phyloP scores from a whole-genome alignment of 495 filamentous ascomycete genomes.

The Hypomontagnella monticulosa region DNA sequence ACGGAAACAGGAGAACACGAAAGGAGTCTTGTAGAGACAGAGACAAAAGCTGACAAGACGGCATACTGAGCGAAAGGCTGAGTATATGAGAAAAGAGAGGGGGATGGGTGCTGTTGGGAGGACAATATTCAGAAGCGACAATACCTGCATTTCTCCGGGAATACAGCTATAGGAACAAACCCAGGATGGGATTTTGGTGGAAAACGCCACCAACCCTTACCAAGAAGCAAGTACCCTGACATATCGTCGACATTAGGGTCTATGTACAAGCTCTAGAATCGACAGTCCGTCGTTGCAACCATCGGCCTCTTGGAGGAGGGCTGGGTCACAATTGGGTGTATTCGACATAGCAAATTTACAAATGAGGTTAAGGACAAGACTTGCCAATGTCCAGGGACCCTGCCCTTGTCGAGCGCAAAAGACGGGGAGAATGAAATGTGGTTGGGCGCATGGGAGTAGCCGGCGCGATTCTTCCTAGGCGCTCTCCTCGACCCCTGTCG shows the following conservation, averaged over 20 bases:
- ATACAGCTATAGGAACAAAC: constrained; percentile 21
- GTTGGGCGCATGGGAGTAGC: constrained; percentile 39
- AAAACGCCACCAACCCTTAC: constrained; percentile 13
- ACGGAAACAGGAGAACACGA: constrained; percentile 9
- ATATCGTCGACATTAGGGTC: constrained; percentile 18
- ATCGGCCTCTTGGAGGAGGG: constrained; percentile 33
- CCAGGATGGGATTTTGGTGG: constrained; percentile 20
- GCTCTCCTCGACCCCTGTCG: constrained; percentile 36
- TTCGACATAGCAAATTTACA: constrained; percentile 24
- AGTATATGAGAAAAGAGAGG: constrained; percentile 33
- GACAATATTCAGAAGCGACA: constrained; percentile 10
- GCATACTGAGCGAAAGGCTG: constrained; percentile 26
- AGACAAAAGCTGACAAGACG: constrained; percentile 17
- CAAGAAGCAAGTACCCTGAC: constrained; percentile 17
- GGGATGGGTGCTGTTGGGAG: constrained; percentile 20
- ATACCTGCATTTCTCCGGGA: constrained; percentile 22
- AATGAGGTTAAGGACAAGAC: constrained; percentile 41
- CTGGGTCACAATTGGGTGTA: constrained; percentile 31
- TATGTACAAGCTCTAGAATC: constrained; percentile 23
- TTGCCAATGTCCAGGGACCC: constrained; percentile 29
- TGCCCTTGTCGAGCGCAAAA: constrained; percentile 40
- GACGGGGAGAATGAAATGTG: constrained; percentile 33
- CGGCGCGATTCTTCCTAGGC: constrained; percentile 44
- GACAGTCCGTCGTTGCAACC: constrained; percentile 17
- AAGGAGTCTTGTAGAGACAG: constrained; percentile 6